Evolutionary conservation across 2,329 filamentous ascomycete genomes (phyloP).

Genomic region (Pyrenophora graminea): DNA sequence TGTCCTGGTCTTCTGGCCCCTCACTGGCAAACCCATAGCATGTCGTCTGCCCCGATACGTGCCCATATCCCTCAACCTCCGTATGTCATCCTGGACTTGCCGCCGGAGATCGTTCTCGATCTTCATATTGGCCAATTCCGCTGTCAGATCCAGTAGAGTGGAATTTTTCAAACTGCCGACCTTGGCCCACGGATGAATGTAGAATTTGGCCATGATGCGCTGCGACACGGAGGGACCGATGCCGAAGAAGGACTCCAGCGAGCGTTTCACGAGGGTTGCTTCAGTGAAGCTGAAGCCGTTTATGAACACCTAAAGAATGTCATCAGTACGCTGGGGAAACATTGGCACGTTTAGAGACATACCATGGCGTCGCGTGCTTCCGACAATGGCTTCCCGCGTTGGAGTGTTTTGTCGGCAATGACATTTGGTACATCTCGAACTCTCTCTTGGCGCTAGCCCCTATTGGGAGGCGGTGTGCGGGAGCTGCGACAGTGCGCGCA

Average conservation of each 20-base stretch:
- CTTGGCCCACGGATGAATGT: conserved; percentile 81
- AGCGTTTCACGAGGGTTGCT: conserved; percentile 78
- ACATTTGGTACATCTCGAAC: conserved; percentile 4
- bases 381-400: conserved; percentile 22
- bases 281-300: conserved; percentile 86
- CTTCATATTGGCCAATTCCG: conserved; percentile 86
- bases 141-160: conserved; percentile 79
- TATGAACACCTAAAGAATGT: conserved; percentile 70
- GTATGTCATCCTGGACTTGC: conserved; percentile 81
- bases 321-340: conserved; percentile 16
- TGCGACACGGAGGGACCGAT: conserved; percentile 53
- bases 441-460: conserved; percentile 10
- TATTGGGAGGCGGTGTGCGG: conserved; percentile 5
- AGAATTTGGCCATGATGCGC: conserved; percentile 83
- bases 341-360: conserved; percentile 5
- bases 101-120: conserved; percentile 87
- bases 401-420: conserved; percentile 13
- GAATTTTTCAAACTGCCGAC: conserved; percentile 74
- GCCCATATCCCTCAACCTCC: conserved; percentile 85
- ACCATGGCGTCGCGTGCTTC: conserved; percentile 33
- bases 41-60: conserved; percentile 87
- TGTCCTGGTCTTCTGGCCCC: conserved; percentile 84
- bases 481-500: conserved; percentile 21
- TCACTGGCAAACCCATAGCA: conserved; percentile 87
- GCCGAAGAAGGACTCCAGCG: conserved; percentile 59